phyloP scores from a whole-genome alignment of 768 basidiomycete species.

The Lentinula boryana region DNA sequence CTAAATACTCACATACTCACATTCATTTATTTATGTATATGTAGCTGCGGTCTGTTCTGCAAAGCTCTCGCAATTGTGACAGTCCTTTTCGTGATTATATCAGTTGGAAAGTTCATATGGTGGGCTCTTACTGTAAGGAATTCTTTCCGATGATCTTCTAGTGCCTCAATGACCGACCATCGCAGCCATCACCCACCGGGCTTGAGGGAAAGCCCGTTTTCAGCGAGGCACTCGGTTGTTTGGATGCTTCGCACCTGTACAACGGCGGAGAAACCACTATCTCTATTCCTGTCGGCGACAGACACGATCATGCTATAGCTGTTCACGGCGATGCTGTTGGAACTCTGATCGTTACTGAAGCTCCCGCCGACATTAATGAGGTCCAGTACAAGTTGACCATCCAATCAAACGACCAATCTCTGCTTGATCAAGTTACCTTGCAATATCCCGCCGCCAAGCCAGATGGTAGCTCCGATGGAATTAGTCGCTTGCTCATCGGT shows the following conservation, averaged over 20 bases:
- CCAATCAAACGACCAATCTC: constrained; percentile 31
- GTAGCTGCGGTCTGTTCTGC: constrained; percentile 48
- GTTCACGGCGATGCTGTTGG: constrained; percentile 43
- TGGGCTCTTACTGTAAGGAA: constrained; percentile 42
- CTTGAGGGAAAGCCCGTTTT: constrained; percentile 53
- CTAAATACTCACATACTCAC: not conserved
- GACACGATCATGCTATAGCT: constrained; percentile 39
- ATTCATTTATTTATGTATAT: not conserved
- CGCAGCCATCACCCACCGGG: constrained; percentile 42
- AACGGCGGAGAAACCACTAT: constrained; percentile 30
- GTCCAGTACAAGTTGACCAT: constrained; percentile 46
- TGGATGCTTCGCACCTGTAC: constrained; percentile 38
- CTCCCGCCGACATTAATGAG: constrained; percentile 30
- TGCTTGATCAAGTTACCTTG: constrained; percentile 34
- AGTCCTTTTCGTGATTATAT: constrained; percentile 32
- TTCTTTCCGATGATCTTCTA: not conserved
- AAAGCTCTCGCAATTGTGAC: constrained; percentile 50
- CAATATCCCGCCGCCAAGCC: constrained; percentile 27
- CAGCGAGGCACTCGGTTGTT: constrained; percentile 47
- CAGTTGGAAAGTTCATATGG: constrained; percentile 33
- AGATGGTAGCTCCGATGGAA: constrained; percentile 20
- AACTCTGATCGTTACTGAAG: constrained; percentile 43
- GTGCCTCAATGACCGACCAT: not conserved
- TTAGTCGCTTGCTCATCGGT: constrained; percentile 31
- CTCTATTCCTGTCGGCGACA: constrained; percentile 30